Conservation (phyloP, 2,329 filamentous ascomycete genomes). For the Incumbomyces lentus region DNA sequence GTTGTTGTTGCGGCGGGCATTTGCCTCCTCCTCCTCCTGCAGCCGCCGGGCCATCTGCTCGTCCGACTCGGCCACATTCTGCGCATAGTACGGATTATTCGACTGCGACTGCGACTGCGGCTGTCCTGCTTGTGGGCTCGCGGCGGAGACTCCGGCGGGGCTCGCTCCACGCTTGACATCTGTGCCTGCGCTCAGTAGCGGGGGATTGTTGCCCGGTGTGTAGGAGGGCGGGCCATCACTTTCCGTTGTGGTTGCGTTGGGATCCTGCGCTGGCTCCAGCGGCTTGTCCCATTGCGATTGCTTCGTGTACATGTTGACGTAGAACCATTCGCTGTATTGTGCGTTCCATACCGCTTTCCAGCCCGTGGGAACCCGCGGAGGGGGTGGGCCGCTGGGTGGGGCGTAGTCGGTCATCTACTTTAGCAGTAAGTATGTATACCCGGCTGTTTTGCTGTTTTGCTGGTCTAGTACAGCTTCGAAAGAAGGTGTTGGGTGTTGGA, state of each 20-base stretch:
- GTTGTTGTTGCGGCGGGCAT: constrained; percentile 35
- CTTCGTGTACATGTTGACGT: constrained; percentile 79
- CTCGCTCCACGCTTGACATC: constrained; percentile 32
- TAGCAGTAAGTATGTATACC: too few relatives aligned
- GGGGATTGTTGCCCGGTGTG: constrained; percentile 38
- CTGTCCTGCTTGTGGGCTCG: background rate
- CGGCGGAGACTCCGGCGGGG: too few relatives aligned
- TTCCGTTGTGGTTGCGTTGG: constrained; percentile 21
- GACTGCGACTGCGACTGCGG: constrained; percentile 33
- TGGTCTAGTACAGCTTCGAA: too few relatives aligned
- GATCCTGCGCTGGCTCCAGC: constrained; percentile 53
- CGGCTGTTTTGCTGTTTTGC: too few relatives aligned
- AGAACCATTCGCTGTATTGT: constrained; percentile 89
- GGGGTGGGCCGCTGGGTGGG: constrained; percentile 42
- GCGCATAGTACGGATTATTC: constrained; percentile 65
- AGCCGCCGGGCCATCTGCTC: constrained; percentile 64
- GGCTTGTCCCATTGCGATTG: constrained; percentile 85
- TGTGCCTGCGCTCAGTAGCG: constrained; percentile 25
- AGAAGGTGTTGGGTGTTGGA: too few relatives aligned
- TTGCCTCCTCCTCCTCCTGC: constrained; percentile 74
- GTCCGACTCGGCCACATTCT: constrained; percentile 48
- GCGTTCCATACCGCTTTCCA: constrained; percentile 64
- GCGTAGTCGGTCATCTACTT: constrained; percentile 24
- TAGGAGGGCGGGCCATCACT: constrained; percentile 47
- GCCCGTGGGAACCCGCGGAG: constrained; percentile 58